Evolutionary conservation across 2,329 filamentous ascomycete genomes (phyloP), one percentile per base, ranked within the genome.

Genomic region (Pseudogymnoascus sp.): DNA sequence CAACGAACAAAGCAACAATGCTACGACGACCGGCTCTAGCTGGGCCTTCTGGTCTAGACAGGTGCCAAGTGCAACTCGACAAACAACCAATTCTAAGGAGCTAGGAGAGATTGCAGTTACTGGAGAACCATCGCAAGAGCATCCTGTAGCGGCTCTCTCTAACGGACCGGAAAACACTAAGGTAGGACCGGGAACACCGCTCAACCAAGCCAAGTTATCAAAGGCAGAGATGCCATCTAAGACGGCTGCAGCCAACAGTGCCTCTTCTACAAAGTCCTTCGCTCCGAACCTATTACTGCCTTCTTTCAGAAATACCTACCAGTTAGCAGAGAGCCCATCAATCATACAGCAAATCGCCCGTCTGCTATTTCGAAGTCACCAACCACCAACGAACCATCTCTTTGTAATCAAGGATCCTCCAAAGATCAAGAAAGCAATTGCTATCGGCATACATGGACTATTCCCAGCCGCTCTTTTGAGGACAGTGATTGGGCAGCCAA

Each of bases 371-470:
- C 77, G 81, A 31, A 78, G 80, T 1, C 78, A 80, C 42, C 82
- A 86, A 59, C 73, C 80, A 6, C 79, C 83, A 3, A 80, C 80
- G 13, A 86, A 83, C 59, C 89, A 97, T 72, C 85, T 97, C 4
- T 87, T 85, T 67, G 82, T 90, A 33, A 76, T 85, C 5, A 86
- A 85, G 48, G 84, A 89, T 6, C 80, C 84, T 0, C 88, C 85
- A 0, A 88, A 83, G 66, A 85, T 97, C 55, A 90, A 85, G 70
- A 94, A 88, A 67, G 94, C 94, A 10, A 81, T 99, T 4, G 92
- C 92, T 1, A 96, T 99, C 67, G 94, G 94, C 39, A 86, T 99
- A 1, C 94, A 99, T 73, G 94, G 94, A 0, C 88, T 96, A 64
- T 97, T 97, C 67, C 94, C 94, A 0, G 91, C 91, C 0, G 85